Conservation (phyloP, 169 alveolate species). For the Plasmodium ovale region DNA sequence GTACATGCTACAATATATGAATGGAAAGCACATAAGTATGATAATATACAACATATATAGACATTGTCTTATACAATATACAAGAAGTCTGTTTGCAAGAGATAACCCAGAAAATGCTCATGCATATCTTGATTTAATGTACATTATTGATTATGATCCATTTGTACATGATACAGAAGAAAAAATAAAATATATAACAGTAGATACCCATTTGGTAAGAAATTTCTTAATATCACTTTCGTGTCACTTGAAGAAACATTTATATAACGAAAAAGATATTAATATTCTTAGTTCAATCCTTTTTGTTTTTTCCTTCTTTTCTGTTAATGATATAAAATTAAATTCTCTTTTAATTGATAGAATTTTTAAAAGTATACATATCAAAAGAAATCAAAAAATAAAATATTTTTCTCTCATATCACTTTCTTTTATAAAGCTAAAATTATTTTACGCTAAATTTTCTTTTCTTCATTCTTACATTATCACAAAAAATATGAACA, state of each 20-base stretch:
- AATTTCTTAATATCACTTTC: conserved; percentile 17
- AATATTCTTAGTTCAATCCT: conserved; percentile 21
- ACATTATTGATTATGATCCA: conserved; percentile 5
- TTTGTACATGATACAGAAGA: background rate
- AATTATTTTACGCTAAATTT: conserved; percentile 24
- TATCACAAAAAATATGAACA: conserved; percentile 17
- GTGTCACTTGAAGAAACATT: background rate
- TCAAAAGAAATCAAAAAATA: conserved; percentile 39
- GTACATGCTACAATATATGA: conserved; percentile 13
- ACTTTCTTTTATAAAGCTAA: conserved; percentile 31
- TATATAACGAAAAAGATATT: conserved; percentile 34
- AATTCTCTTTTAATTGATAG: conserved; percentile 19
- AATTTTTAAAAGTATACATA: conserved; percentile 22
- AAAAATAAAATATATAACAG: background rate
- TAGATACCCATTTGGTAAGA: conserved; percentile 18
- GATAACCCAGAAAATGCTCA: background rate
- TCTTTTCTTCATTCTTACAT: conserved; percentile 25
- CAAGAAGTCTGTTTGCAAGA: conserved; percentile 17
- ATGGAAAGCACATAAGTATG: conserved; percentile 30
- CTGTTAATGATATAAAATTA: conserved; percentile 13
- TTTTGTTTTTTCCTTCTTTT: conserved; percentile 34
- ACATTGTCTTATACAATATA: conserved; percentile 4
- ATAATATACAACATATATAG: conserved; percentile 33
- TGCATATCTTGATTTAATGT: conserved; percentile 7
- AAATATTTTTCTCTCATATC: conserved; percentile 55